Evolutionary conservation across 2,329 filamentous ascomycete genomes (phyloP), one percentile per base, ranked within the genome.

Genomic region (Talaromyces piceae): DNA sequence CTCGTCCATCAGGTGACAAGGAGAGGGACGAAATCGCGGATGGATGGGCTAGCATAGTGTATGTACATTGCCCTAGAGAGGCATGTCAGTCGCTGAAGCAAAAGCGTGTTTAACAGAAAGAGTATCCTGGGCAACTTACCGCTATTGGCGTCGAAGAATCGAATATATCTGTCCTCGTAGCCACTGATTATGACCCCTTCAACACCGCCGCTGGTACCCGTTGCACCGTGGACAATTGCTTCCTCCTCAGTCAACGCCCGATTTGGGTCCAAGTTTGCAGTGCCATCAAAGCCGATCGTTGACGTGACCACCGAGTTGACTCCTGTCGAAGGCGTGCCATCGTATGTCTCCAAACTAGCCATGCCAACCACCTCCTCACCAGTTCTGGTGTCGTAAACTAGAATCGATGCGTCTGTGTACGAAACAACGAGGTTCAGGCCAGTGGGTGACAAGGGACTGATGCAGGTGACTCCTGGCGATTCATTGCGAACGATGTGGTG

Each of bases 121-220:
- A n/a, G 11, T 43, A 2, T 7, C 5, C 37, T 33, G 11, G 18
- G 33, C 37, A 18, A 81, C 88, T 71, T 86, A 97, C 93, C 93
- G 72, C 89, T 95, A 66, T 98, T 97, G 56, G 93, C 93, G 76
- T 98, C 93, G 68, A 95, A 98, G 77, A 98, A 95, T 59, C 91
- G 81, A 60, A 98, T 90, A 63, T 90, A 96, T 60, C 88, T 84
- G 72, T 98, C 93, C 74, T 98, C 93, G 66, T 98, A 91, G 57
- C 93, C 93, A 55, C 88, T 94, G 58, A 98, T 96, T 53, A 98
- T 87, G 20, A 94, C 88, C 11, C 93, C 93, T 68, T 96, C 91
- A 1, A 95, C 84, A 28, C 87, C 87, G 51, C 86, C 88, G 47
- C 84, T 86, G 6, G 84, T 84, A 22, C 88, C 87, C 9, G 93